Evolutionary conservation across 192 early-diverging fungal genomes (phyloP), one percentile per base, ranked within the genome.

Genomic region (Mortierella antarctica): DNA sequence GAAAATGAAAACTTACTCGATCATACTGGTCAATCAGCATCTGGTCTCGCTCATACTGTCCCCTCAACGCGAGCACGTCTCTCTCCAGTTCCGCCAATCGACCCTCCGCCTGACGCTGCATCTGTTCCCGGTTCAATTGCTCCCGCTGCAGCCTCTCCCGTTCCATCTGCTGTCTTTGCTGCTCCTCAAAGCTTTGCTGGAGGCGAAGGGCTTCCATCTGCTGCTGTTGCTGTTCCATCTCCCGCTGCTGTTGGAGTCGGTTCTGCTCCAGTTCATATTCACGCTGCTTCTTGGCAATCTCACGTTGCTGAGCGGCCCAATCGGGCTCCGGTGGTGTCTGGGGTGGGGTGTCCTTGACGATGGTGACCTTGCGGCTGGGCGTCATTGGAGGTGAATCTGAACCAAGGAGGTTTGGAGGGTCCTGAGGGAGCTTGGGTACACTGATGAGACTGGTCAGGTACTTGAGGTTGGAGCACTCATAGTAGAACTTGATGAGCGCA

Each of bases 361-460:
- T 83, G 40, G 74, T 58, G 31, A 31, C 31, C 49, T 79, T 69
- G 40, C 76, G 68, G 48, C 85, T 86, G 5, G 92, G 90, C 2
- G 91, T 72, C 57, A 65, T 21, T 17, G 89, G 86, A 9, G 95
- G 92, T 10, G 91, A 88, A 42, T 85, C 88, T 54, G 89, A 83
- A 11, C 92, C 94, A 40, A 96, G 85, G 57, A 99, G 91, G 70
- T 92, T 92, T 62, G 96, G 94, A 66, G 96, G 93, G 58, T 95
- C 88, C 75, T 88, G 88, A 5, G 93, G 87, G 46, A 99, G 83
- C 62, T 89, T 91, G 31, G 98, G 98, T 18, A 99, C 94, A 42
- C 86, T 90, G 68, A 98, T 96, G 62, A 99, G 88, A 54, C 93
- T 95, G n/a, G 96, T 97, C 55, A 99, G 83, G 82, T 98, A 99